phyloP scores from a whole-genome alignment of 495 filamentous ascomycete species.

The Lasiosphaeria hispida region DNA sequence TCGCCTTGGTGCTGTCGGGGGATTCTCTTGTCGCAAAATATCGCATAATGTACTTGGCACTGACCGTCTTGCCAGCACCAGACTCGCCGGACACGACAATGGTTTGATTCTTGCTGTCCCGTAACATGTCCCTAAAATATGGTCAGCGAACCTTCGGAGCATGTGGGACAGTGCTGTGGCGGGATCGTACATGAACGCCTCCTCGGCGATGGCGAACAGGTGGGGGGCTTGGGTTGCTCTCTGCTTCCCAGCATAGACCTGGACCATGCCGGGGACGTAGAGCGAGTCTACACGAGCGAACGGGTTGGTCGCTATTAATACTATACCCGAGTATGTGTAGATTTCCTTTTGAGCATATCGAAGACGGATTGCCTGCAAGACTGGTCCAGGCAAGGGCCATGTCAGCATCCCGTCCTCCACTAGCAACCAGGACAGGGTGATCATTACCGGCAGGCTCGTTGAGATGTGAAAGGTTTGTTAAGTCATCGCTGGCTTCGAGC shows the following conservation, averaged over 20 bases:
- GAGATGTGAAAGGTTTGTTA: conserved; percentile 95
- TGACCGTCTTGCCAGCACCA: conserved; percentile 97
- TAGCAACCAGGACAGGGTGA: neutral
- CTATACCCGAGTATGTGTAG: conserved; percentile 99
- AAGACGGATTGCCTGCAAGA: conserved; percentile 94
- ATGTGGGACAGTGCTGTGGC: neutral
- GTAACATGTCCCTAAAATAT: conserved; percentile 84
- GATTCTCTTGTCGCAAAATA: conserved; percentile 98
- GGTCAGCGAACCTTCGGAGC: conserved; percentile 4
- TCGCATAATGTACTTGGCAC: conserved; percentile 99
- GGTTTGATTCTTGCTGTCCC: conserved; percentile 93
- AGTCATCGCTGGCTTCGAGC: conserved; percentile 97
- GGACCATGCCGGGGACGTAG: conserved; percentile 98
- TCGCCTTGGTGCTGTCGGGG: conserved; percentile 79
- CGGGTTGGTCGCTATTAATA: conserved; percentile 97
- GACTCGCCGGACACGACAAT: conserved; percentile 99
- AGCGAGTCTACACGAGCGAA: conserved; percentile 97
- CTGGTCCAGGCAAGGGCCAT: conserved; percentile 43
- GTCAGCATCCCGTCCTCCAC: conserved; percentile 33
- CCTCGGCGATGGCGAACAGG: conserved; percentile 97
- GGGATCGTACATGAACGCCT: conserved; percentile 83
- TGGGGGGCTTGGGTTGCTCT: conserved; percentile 94
- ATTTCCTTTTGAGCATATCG: conserved; percentile 99
- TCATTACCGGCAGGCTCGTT: conserved; percentile 94
- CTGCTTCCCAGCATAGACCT: conserved; percentile 97